These are phyloP conservation scores for Phyllosticta ampelicida DNA, from an alignment of 2,329 filamentous ascomycete genomes.

Conservation along the genomic window DNA sequence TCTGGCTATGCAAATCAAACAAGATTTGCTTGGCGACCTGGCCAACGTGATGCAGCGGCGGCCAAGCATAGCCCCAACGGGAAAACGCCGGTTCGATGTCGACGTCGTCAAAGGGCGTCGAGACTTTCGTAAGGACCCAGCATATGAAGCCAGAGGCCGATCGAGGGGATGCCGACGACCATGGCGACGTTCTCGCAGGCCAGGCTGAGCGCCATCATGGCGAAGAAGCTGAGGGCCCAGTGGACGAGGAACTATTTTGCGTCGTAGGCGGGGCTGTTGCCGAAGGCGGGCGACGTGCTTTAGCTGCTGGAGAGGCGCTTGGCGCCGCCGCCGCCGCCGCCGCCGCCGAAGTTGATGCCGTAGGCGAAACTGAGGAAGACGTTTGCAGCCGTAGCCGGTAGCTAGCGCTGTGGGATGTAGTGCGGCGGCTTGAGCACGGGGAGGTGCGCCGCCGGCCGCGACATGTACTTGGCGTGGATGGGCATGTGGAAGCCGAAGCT, in stretches of 20 bases:
- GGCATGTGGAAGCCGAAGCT: conserved; percentile 55
- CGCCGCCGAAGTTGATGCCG: conserved; percentile 45
- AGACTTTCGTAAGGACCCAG: conserved; percentile 56
- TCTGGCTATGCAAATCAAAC: conserved; percentile 47
- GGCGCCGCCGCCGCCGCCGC: conserved; percentile 26
- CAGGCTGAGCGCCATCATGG: conserved; percentile 52
- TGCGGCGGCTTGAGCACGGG: conserved; percentile 49
- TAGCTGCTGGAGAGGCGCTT: conserved; percentile 34
- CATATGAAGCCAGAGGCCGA: conserved; percentile 55
- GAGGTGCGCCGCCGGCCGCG: conserved; percentile 36
- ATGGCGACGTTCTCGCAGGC: conserved; percentile 56
- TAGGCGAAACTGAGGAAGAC: conserved; percentile 52
- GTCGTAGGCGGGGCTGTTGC: conserved; percentile 45
- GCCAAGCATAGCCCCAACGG: conserved; percentile 53
- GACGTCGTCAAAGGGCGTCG: conserved; percentile 49
- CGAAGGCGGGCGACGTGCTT: conserved; percentile 21
- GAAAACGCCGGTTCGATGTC: conserved; percentile 50
- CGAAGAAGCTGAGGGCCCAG: conserved; percentile 53
- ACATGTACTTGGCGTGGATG: conserved; percentile 49
- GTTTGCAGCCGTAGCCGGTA: conserved; percentile 47
- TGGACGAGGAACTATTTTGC: conserved; percentile 50
- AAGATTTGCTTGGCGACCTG: conserved; percentile 49
- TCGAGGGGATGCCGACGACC: conserved; percentile 51
- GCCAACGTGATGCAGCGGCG: conserved; percentile 53
- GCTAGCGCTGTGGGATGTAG: conserved; percentile 48